A percentile compares a stretch with the other conserved stretches of the same genome.
Evolutionary conservation across 805 yeast species (phyloP).

Genomic region (Limtongia smithiae): DNA sequence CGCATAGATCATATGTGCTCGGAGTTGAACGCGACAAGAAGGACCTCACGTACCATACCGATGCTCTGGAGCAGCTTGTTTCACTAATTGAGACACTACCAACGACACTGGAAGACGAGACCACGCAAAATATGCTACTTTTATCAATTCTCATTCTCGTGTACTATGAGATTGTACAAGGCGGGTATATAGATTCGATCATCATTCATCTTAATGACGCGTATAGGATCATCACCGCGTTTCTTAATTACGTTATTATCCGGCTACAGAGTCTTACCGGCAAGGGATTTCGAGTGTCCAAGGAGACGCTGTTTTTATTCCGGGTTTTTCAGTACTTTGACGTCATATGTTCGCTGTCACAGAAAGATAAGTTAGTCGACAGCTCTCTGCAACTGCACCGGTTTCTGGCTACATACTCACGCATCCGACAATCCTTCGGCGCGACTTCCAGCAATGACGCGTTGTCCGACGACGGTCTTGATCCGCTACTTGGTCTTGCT

Average conservation of each 20-base stretch:
- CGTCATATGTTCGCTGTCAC: slow-evolving; percentile 25
- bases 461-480: slow-evolving; percentile 15
- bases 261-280: slow-evolving; percentile 9
- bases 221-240: slow-evolving; percentile 23
- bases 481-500: slow-evolving; percentile 27
- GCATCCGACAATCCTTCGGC: slow-evolving; percentile 1
- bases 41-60: slow-evolving; percentile 23
- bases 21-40: slow-evolving; percentile 9
- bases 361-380: slow-evolving; percentile 16
- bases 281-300: slow-evolving; percentile 11
- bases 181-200: slow-evolving; percentile 25
- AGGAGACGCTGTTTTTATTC: slow-evolving; percentile 21
- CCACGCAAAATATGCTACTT: slow-evolving; percentile 21
- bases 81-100: slow-evolving; percentile 16
- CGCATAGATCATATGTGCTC: slow-evolving; percentile 19
- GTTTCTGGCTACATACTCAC: slow-evolving; percentile 21
- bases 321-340: slow-evolving; percentile 28
- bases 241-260: slow-evolving; percentile 20
- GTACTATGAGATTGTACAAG: slow-evolving; percentile 27
- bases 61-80: slow-evolving; percentile 21
- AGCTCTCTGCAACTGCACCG: slow-evolving; percentile 21
- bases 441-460: neutral
- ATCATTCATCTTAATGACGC: slow-evolving; percentile 26
- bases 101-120: slow-evolving; percentile 22
- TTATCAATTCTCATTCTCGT: slow-evolving; percentile 24